These are phyloP conservation scores for Kurtzmaniella quercitrusa DNA, from an alignment of 1,139 yeast genomes.

Conservation along the genomic window DNA sequence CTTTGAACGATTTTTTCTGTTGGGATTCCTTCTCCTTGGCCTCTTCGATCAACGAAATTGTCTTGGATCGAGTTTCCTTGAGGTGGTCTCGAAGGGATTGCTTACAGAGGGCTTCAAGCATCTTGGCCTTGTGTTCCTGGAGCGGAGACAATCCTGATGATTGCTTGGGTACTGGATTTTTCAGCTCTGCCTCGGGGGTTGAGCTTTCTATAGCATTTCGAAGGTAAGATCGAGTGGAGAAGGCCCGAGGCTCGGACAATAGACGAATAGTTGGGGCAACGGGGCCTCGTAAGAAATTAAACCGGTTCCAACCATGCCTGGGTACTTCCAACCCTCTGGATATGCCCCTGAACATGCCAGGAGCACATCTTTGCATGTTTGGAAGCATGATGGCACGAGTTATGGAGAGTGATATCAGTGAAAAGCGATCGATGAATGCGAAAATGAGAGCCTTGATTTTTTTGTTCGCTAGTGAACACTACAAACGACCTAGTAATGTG, in stretches of 20 bases:
- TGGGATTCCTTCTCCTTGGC: conserved; percentile 27
- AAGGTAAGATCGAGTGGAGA: neutral
- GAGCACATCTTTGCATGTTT: neutral
- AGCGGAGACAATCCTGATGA: neutral
- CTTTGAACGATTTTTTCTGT: conserved; percentile 24
- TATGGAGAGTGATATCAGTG: neutral
- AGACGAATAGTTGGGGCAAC: neutral
- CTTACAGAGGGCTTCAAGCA: conserved; percentile 10
- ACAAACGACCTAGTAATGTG: too few relatives aligned
- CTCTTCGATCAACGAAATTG: conserved; percentile 28
- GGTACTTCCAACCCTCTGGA: neutral
- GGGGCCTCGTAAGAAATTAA: neutral
- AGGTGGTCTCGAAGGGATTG: conserved; percentile 26
- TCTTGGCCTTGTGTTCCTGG: conserved; percentile 4
- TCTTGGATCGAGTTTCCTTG: conserved; percentile 23
- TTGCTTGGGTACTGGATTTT: neutral
- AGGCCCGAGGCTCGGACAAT: neutral
- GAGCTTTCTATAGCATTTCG: neutral
- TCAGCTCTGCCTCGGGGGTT: neutral
- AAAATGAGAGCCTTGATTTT: neutral
- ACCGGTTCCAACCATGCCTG: neutral
- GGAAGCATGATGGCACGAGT: neutral
- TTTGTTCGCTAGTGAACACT: too few relatives aligned
- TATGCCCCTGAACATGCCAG: neutral
- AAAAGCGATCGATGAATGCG: neutral